phyloP scores from a whole-genome alignment of 768 basidiomycete genomes.

The Albatrellus ellisii region DNA sequence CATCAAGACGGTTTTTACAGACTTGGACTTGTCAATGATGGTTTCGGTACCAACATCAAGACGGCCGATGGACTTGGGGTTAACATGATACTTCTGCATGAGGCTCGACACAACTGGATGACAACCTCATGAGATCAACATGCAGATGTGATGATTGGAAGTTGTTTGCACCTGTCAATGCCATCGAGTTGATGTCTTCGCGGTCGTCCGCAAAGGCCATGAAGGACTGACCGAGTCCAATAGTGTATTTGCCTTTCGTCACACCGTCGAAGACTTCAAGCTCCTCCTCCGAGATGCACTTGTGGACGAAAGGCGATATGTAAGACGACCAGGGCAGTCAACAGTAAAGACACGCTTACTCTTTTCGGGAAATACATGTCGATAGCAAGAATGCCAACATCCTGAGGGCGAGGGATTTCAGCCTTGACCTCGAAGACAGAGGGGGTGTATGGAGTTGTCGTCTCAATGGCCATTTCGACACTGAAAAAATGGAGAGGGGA shows the following conservation, averaged over 20 bases:
- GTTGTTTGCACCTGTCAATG: constrained; percentile 63
- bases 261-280: constrained; percentile 26
- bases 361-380: constrained; percentile 15
- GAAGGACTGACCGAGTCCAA: constrained; percentile 93
- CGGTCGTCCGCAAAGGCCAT: constrained; percentile 99
- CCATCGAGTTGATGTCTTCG: constrained; percentile 98
- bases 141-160: no score
- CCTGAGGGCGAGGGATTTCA: constrained; percentile 12
- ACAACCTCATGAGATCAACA: constrained; percentile 6
- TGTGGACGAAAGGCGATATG: not conserved
- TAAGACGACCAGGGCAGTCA: not conserved
- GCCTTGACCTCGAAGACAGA: constrained; percentile 12
- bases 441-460: constrained; percentile 3
- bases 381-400: constrained; percentile 14
- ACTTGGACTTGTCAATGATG: constrained; percentile 99
- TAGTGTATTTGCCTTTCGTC: constrained; percentile 89
- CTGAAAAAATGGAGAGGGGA: not conserved
- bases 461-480: constrained; percentile 12
- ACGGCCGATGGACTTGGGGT: constrained; percentile 93
- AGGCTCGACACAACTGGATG: constrained; percentile 71
- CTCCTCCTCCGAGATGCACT: constrained; percentile 94
- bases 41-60: constrained; percentile 98
- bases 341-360: not conserved
- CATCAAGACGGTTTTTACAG: constrained; percentile 97
- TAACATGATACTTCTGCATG: constrained; percentile 88